Percentiles rank a stretch among this genome's conserved stretches.
phyloP scores from a whole-genome alignment of 2,329 filamentous ascomycete genomes.

The Xylaria sp. region DNA sequence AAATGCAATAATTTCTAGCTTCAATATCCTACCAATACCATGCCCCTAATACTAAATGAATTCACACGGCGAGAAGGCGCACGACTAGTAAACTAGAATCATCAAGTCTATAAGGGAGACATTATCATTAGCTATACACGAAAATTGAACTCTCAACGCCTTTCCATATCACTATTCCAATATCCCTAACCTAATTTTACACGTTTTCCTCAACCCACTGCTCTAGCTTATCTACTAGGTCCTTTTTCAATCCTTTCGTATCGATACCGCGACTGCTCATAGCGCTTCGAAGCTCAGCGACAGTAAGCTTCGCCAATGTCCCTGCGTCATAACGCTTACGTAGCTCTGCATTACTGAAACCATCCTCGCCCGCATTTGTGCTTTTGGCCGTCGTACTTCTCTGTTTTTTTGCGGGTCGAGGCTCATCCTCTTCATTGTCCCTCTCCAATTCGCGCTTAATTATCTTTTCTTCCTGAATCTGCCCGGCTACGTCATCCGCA shows the following conservation, averaged over 20 bases:
- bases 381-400: conserved; percentile 51
- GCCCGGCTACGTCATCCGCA: conserved; percentile 67
- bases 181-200: conserved; percentile 8
- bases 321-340: conserved; percentile 58
- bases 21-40: background rate
- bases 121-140: background rate
- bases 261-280: conserved; percentile 61
- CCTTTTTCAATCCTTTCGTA: conserved; percentile 63
- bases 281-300: conserved; percentile 63
- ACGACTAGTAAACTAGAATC: background rate
- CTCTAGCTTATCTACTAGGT: conserved; percentile 66
- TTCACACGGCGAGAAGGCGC: background rate
- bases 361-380: conserved; percentile 48
- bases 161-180: background rate
- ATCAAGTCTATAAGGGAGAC: background rate
- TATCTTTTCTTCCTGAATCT: conserved; percentile 53
- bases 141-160: conserved; percentile 20
- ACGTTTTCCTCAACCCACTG: conserved; percentile 65
- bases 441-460: conserved; percentile 64
- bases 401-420: conserved; percentile 59
- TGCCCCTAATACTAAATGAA: background rate
- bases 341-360: conserved; percentile 59
- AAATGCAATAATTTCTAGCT: background rate
- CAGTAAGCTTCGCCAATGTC: conserved; percentile 64
- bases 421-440: conserved; percentile 52